phyloP scores from a whole-genome alignment of 2,329 filamentous ascomycete genomes.

The Delphinella strobiligena region DNA sequence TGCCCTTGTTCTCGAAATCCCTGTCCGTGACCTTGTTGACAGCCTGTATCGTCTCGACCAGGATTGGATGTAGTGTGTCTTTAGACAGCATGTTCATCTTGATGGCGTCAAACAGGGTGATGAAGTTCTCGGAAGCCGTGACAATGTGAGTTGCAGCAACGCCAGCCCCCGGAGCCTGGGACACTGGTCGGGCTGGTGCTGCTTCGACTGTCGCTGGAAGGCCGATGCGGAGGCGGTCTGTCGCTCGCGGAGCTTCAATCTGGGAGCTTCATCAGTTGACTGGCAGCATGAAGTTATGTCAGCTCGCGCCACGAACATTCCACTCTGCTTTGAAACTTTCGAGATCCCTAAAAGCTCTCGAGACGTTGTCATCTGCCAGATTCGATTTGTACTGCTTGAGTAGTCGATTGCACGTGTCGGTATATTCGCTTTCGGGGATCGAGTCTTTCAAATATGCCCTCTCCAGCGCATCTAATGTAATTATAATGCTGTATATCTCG shows the following conservation, averaged over 20 bases:
- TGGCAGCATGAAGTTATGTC: neutral
- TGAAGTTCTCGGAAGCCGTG: slow-evolving; percentile 93
- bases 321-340: slow-evolving; percentile 87
- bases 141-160: slow-evolving; percentile 54
- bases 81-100: slow-evolving; percentile 88
- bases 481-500: slow-evolving; percentile 94
- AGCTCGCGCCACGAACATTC: slow-evolving; percentile 52
- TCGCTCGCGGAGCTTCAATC: slow-evolving; percentile 90
- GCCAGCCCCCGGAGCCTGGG: slow-evolving; percentile 21
- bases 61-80: slow-evolving; percentile 85
- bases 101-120: slow-evolving; percentile 91
- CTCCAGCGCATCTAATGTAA: slow-evolving; percentile 88
- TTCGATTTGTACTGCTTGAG: slow-evolving; percentile 96
- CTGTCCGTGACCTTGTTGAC: slow-evolving; percentile 94
- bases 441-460: slow-evolving; percentile 96
- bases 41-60: slow-evolving; percentile 92
- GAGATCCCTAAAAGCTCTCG: slow-evolving; percentile 72
- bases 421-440: slow-evolving; percentile 82
- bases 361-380: slow-evolving; percentile 79
- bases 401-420: slow-evolving; percentile 86
- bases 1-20: slow-evolving; percentile 89
- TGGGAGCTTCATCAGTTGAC: slow-evolving; percentile 26
- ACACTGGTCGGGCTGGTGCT: slow-evolving; percentile 32
- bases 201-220: slow-evolving; percentile 73
- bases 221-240: slow-evolving; percentile 81